Conservation (phyloP, 2,329 filamentous ascomycete genomes). For the Fusarium sp. region DNA sequence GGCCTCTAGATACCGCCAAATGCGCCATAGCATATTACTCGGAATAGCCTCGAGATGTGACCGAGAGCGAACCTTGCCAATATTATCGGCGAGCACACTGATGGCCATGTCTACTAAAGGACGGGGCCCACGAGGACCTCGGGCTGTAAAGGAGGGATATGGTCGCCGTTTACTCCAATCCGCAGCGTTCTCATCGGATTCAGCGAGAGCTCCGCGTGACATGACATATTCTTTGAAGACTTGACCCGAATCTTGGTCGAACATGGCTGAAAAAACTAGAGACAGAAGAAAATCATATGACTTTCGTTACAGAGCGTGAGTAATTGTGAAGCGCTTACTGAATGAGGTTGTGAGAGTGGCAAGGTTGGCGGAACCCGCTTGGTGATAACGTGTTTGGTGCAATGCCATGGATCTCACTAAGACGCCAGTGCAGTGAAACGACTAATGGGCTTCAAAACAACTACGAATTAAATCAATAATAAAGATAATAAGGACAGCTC, state of each 20-base stretch:
- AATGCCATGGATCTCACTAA: slow-evolving; percentile 11
- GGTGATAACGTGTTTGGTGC: slow-evolving; percentile 16
- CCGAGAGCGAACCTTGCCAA: slow-evolving; percentile 50
- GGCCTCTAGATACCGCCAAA: slow-evolving; percentile 57
- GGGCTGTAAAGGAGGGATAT: slow-evolving; percentile 45
- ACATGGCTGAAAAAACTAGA: slow-evolving; percentile 46
- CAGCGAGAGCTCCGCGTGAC: slow-evolving; percentile 43
- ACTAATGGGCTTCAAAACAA: not conserved
- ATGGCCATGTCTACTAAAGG: slow-evolving; percentile 56
- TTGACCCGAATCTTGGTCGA: slow-evolving; percentile 51
- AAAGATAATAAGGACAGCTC: not conserved
- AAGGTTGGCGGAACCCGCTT: slow-evolving; percentile 7
- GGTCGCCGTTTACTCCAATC: slow-evolving; percentile 54
- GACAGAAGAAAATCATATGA: not conserved
- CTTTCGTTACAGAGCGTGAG: not conserved
- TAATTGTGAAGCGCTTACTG: not conserved
- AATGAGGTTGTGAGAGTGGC: slow-evolving; percentile 16
- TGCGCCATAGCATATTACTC: slow-evolving; percentile 50
- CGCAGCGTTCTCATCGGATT: slow-evolving; percentile 37
- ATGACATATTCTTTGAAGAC: slow-evolving; percentile 55
- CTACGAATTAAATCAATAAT: not conserved
- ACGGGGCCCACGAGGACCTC: slow-evolving; percentile 50
- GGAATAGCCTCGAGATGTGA: slow-evolving; percentile 53
- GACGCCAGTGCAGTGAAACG: not conserved
- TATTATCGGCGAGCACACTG: slow-evolving; percentile 53